These are phyloP conservation scores for Drosera capensis DNA, from an alignment of 148 eudicot genomes.

Conservation along the genomic window DNA sequence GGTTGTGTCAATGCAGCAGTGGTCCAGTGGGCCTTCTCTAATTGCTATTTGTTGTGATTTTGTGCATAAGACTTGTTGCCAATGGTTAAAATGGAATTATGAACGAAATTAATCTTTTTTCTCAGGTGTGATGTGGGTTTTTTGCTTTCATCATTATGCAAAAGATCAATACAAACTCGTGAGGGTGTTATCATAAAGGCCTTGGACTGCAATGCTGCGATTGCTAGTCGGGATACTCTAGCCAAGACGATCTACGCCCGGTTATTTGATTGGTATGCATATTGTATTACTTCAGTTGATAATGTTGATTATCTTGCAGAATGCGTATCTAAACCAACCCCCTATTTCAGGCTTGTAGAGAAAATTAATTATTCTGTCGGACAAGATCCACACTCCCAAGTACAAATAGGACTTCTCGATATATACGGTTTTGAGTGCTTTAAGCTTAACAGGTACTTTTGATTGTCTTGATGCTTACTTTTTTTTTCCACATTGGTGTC, in stretches of 20 bases:
- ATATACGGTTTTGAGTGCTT: conserved; percentile 99
- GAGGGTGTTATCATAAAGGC: conserved; percentile 88
- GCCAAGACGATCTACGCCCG: conserved; percentile 96
- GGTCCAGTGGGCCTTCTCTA: too few relatives aligned
- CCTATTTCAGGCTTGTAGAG: conserved; percentile 75
- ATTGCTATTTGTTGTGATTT: too few relatives aligned
- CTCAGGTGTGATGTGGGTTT: conserved; percentile 76
- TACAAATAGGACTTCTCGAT: conserved; percentile 91
- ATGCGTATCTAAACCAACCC: conserved; percentile 1
- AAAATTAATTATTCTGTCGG: conserved; percentile 91
- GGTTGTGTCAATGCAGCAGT: too few relatives aligned
- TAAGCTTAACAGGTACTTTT: conserved; percentile 60
- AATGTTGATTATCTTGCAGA: not conserved
- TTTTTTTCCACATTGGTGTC: conserved; percentile 4
- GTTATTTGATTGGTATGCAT: conserved; percentile 78
- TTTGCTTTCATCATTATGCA: conserved; percentile 60
- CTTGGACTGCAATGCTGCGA: conserved; percentile 80
- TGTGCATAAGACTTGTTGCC: too few relatives aligned
- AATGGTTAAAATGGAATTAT: too few relatives aligned
- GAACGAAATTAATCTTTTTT: conserved; percentile 2
- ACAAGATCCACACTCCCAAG: conserved; percentile 62
- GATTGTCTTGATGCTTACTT: not conserved
- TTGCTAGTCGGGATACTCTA: conserved; percentile 91
- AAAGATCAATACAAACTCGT: conserved; percentile 87
- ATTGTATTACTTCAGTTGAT: not conserved